A percentile compares a stretch with the other conserved stretches of the same genome.
Evolutionary conservation across 768 basidiomycete genomes (phyloP).

Genomic region (Mycena haematopus): DNA sequence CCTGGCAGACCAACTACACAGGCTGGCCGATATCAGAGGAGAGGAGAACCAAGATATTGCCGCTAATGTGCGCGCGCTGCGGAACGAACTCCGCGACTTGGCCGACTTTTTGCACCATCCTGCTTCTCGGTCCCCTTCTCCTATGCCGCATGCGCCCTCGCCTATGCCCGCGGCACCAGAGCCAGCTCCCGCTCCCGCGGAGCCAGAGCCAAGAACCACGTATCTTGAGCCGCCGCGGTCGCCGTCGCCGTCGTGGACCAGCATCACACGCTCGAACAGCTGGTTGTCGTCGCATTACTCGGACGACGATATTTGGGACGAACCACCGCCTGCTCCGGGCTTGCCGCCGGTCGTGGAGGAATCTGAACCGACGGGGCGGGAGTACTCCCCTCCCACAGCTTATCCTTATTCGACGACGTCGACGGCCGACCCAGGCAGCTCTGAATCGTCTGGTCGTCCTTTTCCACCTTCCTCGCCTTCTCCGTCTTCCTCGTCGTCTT

Average conservation of each 20-base stretch:
- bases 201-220: slow-evolving; percentile 23
- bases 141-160: slow-evolving; percentile 18
- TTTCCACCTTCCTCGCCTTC: slow-evolving; percentile 37
- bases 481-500: slow-evolving; percentile 39
- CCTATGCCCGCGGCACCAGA: slow-evolving; percentile 22
- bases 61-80: slow-evolving; percentile 72
- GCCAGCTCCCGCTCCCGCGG: slow-evolving; percentile 13
- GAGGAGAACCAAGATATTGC: slow-evolving; percentile 69
- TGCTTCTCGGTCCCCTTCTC: slow-evolving; percentile 37
- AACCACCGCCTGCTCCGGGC: slow-evolving; percentile 19
- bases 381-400: slow-evolving; percentile 45
- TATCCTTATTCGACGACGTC: slow-evolving; percentile 36
- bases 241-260: slow-evolving; percentile 23
- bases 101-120: slow-evolving; percentile 60
- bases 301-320: slow-evolving; percentile 53
- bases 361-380: slow-evolving; percentile 18
- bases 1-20: slow-evolving; percentile 61
- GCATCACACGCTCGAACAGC: slow-evolving; percentile 45
- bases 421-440: slow-evolving; percentile 2
- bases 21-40: slow-evolving; percentile 62
- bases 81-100: slow-evolving; percentile 71
- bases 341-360: slow-evolving; percentile 1
- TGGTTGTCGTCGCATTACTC: slow-evolving; percentile 73
- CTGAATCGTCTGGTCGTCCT: slow-evolving; percentile 30
- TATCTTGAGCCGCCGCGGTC: slow-evolving; percentile 22